Evolutionary conservation across 768 basidiomycete species (phyloP), one percentile per base, ranked within the genome.

Genomic region (Trametes meyenii): DNA sequence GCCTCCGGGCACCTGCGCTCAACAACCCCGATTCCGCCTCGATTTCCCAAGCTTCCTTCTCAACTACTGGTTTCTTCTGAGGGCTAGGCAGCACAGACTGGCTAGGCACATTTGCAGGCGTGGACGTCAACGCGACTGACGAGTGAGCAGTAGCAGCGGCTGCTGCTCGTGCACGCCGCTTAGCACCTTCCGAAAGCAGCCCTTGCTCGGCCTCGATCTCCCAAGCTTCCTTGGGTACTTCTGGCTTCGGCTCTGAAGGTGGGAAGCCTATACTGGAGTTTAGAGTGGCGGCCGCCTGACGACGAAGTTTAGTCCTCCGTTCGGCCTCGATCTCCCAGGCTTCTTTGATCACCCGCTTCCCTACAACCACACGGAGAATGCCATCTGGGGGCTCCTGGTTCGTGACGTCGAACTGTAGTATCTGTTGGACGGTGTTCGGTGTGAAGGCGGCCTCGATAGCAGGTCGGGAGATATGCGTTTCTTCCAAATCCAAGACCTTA

Each of bases 271-370:
- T 26, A 29, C 54, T 39, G n/a, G 69, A 38, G 13, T 67, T 17
- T 2, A 12, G 21, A 6, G 60, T 58, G 12, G 55, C 42, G 10
- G 59, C 60, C 3, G 58, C 55, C 53, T 75, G 72, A 50, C 73
- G 76, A 38, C 78, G 78, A n/a, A 71, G 71, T 57, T 79, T 83
- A 3, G 76, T 67, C 48, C 81, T 78, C 50, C 78, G 75, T 67
- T 94, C 91, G 17, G 85, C 76, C 69, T 90, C 90, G 13, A 94
- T 64, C 70, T 94, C 92, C 92, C 92, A 93, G 35, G 82, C 73
- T 72, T 94, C 92, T 69, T 85, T 85, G 58, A 89, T 68, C 24
- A 90, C 76, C 65, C 79, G 81, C 75, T 90, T 91, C 16, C 91
- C 92, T 2, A 91, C 78, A 17, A 85, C 76, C 19, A 93, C 75